phyloP scores from a whole-genome alignment of 139 green algal genomes.

The Chlorella sp. region DNA sequence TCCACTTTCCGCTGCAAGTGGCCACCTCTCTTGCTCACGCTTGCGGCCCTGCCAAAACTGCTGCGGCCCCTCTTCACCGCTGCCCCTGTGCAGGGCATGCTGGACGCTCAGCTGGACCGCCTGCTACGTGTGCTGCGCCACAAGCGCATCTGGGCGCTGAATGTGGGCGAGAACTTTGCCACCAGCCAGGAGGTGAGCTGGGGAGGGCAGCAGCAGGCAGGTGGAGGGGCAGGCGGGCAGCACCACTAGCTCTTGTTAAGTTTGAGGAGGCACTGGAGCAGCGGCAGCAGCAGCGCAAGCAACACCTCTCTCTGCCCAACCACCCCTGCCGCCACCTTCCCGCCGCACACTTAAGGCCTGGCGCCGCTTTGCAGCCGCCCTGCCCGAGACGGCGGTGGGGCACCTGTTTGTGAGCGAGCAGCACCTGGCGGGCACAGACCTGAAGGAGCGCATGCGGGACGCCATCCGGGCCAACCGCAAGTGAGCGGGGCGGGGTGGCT shows the following conservation, averaged over 20 bases:
- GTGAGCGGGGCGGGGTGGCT: background rate
- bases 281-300: too few species aligned
- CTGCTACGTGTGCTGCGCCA: slow-evolving; percentile 48
- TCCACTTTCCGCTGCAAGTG: background rate
- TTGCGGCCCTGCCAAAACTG: too few species aligned
- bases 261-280: too few species aligned
- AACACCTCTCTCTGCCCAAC: too few species aligned
- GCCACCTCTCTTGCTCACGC: too few species aligned
- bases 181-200: slow-evolving; percentile 48
- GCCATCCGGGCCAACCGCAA: slow-evolving; percentile 66
- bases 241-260: too few species aligned
- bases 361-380: slow-evolving; percentile 38
- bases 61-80: too few species aligned
- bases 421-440: slow-evolving; percentile 52
- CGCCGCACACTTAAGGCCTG: slow-evolving; percentile 24
- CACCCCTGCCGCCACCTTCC: background rate
- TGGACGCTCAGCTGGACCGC: slow-evolving; percentile 63
- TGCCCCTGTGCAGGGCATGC: slow-evolving; percentile 50
- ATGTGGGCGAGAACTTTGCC: slow-evolving; percentile 73
- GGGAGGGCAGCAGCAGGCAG: too few species aligned
- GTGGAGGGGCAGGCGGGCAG: too few species aligned
- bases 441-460: slow-evolving; percentile 68
- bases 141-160: slow-evolving; percentile 70
- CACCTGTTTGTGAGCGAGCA: slow-evolving; percentile 77
- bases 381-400: slow-evolving; percentile 60